A percentile compares a stretch with the other conserved stretches of the same genome.
phyloP scores from a whole-genome alignment of 2,329 filamentous ascomycete genomes.

The Chrysoporthe cubensis region DNA sequence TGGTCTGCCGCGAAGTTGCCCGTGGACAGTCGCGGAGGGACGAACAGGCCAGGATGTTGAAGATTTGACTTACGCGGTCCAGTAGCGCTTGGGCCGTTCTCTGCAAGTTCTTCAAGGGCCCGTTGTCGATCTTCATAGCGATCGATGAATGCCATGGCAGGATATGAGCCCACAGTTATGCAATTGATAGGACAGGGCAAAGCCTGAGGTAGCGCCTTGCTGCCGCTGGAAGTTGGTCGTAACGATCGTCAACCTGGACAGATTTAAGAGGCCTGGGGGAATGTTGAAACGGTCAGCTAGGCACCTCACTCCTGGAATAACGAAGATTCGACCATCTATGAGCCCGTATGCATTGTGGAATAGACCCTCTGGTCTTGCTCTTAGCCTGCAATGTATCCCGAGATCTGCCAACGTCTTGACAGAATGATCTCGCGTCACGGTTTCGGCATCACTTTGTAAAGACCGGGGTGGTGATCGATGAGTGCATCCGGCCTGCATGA shows the following conservation, averaged over 20 bases:
- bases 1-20: neutral
- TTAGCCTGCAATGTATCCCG: no score
- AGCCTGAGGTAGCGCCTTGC: neutral
- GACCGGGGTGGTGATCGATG: no score
- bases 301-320: no score
- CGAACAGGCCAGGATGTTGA: neutral
- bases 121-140: neutral
- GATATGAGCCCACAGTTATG: neutral
- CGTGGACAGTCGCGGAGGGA: neutral
- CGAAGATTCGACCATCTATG: no score
- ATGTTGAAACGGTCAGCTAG: neutral
- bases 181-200: neutral
- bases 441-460: no score
- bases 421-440: no score
- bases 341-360: no score
- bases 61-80: conserved; percentile 9
- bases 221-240: neutral
- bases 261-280: neutral
- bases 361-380: no score
- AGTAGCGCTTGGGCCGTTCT: neutral
- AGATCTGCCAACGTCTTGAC: no score
- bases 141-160: neutral
- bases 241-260: neutral
- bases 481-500: no score
- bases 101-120: neutral